Conservation (phyloP, 805 yeast genomes). For the Peterozyma xylosa region DNA sequence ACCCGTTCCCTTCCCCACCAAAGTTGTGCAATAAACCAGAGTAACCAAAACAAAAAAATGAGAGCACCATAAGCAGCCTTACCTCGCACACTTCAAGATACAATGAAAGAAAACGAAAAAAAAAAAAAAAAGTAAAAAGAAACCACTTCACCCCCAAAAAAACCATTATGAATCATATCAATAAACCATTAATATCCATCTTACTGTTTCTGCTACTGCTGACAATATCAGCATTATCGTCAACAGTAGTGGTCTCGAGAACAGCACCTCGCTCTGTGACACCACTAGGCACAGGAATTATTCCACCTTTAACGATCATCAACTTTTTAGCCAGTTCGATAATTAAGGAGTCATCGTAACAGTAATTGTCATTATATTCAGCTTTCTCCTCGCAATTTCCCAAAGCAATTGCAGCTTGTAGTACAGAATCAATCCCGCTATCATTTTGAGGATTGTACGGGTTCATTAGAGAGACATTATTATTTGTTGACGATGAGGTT, state of each 20-base stretch:
- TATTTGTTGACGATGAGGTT: neutral
- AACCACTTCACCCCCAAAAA: too few species aligned
- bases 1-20: too few species aligned
- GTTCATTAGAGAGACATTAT: conserved; percentile 5
- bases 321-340: neutral
- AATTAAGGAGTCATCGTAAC: neutral
- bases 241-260: neutral
- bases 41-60: too few species aligned
- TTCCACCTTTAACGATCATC: neutral
- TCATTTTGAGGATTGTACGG: neutral
- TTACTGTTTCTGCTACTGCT: neutral
- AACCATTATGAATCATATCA: neutral
- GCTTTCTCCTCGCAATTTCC: neutral
- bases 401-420: conserved; percentile 1
- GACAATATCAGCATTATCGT: neutral
- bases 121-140: too few species aligned
- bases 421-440: conserved; percentile 1
- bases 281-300: neutral
- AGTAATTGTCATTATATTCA: neutral
- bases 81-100: too few species aligned
- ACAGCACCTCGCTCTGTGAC: too few species aligned
- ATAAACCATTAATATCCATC: conserved; percentile 8
- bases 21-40: too few species aligned
- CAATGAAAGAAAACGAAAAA: too few species aligned
- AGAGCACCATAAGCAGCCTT: too few species aligned